Conservation (phyloP, 768 basidiomycete genomes). For the Suillus weaverae region DNA sequence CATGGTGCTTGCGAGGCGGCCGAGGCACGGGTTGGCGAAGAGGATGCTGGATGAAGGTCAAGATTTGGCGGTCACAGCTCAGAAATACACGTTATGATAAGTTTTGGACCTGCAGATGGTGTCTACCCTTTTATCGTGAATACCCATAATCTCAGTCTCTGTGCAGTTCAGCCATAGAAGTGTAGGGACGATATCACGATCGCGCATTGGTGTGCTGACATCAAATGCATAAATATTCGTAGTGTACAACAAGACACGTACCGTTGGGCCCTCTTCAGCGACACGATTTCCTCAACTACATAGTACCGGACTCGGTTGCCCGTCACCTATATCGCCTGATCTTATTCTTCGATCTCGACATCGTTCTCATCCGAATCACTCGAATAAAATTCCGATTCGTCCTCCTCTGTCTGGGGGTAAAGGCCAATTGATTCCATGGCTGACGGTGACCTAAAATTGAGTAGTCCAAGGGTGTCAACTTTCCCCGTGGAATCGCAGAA, state of each 20-base stretch:
- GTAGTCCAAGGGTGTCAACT: constrained; percentile 4
- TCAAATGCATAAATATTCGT: not conserved
- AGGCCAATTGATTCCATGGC: not conserved
- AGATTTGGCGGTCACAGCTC: too few species aligned
- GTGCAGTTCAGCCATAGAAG: not conserved
- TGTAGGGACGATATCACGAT: not conserved
- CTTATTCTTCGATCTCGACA: constrained; percentile 1
- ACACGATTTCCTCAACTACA: not conserved
- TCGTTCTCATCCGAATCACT: constrained; percentile 2
- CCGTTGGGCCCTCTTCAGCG: not conserved
- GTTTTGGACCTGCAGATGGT: not conserved
- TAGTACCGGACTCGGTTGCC: not conserved
- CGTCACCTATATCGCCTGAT: not conserved
- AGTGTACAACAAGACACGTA: not conserved
- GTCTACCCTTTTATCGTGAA: not conserved
- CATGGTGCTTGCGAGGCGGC: too few species aligned
- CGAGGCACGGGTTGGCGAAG: too few species aligned
- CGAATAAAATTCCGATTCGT: not conserved
- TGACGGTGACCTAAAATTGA: not conserved
- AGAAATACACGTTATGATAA: too few species aligned
- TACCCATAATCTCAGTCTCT: not conserved
- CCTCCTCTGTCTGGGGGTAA: not conserved
- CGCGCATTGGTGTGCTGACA: not conserved
- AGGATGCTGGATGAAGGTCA: too few species aligned
- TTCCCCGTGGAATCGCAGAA: not conserved